Conservation (phyloP, 139 green algal genomes). For the Asterochloris sp. region DNA sequence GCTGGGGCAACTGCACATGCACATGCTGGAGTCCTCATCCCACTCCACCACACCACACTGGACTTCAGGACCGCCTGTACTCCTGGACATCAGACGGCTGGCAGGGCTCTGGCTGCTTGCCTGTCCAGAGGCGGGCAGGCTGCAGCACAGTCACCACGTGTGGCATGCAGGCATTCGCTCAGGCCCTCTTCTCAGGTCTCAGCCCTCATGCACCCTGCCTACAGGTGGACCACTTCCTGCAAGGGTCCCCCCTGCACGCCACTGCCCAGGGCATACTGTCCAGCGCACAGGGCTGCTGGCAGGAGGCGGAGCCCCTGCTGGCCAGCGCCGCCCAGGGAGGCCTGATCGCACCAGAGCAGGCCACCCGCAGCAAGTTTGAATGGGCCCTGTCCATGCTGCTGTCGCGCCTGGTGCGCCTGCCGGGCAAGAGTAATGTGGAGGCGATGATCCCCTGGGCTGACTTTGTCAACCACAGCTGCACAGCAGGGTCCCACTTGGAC, state of each 20-base stretch:
- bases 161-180: background rate
- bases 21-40: no score
- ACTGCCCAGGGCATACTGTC: constrained; percentile 34
- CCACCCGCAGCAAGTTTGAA: constrained; percentile 29
- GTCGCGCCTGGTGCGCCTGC: constrained; percentile 56
- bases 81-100: no score
- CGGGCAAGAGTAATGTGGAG: constrained; percentile 21
- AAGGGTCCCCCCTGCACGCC: constrained; percentile 20
- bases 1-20: no score
- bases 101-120: no score
- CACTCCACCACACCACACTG: no score
- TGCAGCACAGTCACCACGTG: background rate
- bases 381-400: constrained; percentile 62
- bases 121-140: no score
- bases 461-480: constrained; percentile 58
- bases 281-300: constrained; percentile 34
- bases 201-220: background rate
- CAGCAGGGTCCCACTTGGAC: constrained; percentile 27
- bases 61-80: no score
- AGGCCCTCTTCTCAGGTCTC: background rate
- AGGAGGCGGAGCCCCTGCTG: constrained; percentile 37
- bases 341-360: constrained; percentile 12
- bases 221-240: constrained; percentile 21
- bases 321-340: constrained; percentile 15
- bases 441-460: constrained; percentile 62